Percentiles rank a stretch among this genome's conserved stretches.
Conservation (phyloP, 1,139 yeast species). For the Hanseniaspora sp. region DNA sequence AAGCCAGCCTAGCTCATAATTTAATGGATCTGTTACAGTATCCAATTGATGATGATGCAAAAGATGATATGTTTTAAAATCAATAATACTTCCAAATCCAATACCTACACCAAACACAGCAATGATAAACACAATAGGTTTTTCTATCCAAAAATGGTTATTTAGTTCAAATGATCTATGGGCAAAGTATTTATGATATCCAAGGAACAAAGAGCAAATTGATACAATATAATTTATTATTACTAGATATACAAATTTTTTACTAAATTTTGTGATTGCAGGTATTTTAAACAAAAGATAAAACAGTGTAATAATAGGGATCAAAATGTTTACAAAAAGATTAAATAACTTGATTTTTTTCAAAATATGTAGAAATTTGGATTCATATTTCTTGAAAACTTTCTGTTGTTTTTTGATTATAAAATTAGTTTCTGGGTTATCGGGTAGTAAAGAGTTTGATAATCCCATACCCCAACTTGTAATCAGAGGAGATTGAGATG, state of each 20-base stretch:
- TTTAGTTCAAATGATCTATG: constrained; percentile 44
- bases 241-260: constrained; percentile 28
- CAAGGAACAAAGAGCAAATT: constrained; percentile 38
- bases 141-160: constrained; percentile 13
- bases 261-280: constrained; percentile 22
- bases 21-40: constrained; percentile 50
- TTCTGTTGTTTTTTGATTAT: constrained; percentile 12
- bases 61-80: constrained; percentile 57
- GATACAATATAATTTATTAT: constrained; percentile 35
- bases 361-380: constrained; percentile 23
- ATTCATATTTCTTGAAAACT: constrained; percentile 19
- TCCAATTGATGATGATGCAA: constrained; percentile 64
- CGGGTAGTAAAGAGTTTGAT: constrained; percentile 4
- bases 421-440: constrained; percentile 1
- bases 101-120: constrained; percentile 48
- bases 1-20: constrained; percentile 29
- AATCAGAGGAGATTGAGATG: not conserved
- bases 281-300: constrained; percentile 21
- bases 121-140: constrained; percentile 35
- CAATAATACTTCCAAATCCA: constrained; percentile 51
- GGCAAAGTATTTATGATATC: constrained; percentile 58
- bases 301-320: constrained; percentile 21
- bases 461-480: constrained; percentile 10
- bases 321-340: constrained; percentile 21
- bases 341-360: constrained; percentile 23